Conservation (phyloP, 768 basidiomycete species). For the Tulasnella sp. region DNA sequence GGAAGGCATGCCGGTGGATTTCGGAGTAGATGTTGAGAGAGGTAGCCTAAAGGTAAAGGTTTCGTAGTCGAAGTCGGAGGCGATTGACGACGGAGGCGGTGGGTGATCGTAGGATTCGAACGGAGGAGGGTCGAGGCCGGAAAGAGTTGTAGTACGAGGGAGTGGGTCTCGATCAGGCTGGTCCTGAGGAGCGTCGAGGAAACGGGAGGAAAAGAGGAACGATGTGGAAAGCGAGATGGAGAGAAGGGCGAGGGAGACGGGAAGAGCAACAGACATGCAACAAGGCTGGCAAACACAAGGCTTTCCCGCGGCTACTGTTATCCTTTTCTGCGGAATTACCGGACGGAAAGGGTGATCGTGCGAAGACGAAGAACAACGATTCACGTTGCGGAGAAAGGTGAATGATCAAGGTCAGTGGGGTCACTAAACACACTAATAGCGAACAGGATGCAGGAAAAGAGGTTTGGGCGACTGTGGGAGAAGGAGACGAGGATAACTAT, state of each 20-base stretch:
- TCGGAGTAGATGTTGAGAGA: background rate
- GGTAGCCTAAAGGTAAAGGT: constrained; percentile 4
- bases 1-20: constrained; percentile 12
- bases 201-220: constrained; percentile 9
- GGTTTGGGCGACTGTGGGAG: background rate
- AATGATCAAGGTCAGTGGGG: background rate
- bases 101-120: background rate
- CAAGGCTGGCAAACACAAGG: too few species aligned
- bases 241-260: constrained; percentile 10
- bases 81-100: background rate
- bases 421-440: background rate
- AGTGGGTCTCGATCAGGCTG: background rate
- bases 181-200: background rate
- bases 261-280: constrained; percentile 2
- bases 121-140: background rate
- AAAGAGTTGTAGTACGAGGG: background rate
- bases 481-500: background rate
- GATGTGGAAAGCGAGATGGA: constrained; percentile 15
- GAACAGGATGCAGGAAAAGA: too few species aligned
- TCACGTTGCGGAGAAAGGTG: background rate
- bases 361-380: background rate
- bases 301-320: too few species aligned
- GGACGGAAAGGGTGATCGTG: too few species aligned
- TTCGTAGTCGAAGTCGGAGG: constrained; percentile 11
- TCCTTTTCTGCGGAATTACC: too few species aligned